Evolutionary conservation across 768 basidiomycete genomes (phyloP), one percentile per base, ranked within the genome.

Genomic region (Gymnopilus dilepis): DNA sequence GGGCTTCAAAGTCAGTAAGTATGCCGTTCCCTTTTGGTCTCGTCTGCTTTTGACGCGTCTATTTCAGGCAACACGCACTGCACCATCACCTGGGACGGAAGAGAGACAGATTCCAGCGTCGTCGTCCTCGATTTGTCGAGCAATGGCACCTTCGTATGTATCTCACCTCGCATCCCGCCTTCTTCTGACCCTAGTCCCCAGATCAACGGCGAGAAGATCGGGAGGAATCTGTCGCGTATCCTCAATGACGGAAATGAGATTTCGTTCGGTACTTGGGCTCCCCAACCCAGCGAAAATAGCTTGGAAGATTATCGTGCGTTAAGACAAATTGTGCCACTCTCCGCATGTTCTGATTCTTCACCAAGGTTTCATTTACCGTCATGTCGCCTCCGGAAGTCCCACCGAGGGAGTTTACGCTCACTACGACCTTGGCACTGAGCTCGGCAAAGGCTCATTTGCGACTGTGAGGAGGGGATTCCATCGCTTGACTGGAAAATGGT

Each of bases 381-480:
- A 89, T 64, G 79, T 82, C 11, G 87, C 88, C 6, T 76, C 71
- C 28, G 81, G 83, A 0, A 75, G 77, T 13, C 78, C 83, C 0
- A 74, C 74, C 21, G 79, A 78, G 4, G 88, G 87, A 3, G 73
- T 93, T 9, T 85, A 88, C 69, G 83, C 83, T 1, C 76, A 79
- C 57, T 93, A 93, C 71, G 90, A 92, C 63, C 69, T 92, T 38
- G 78, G 81, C 31, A 72, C 78, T 53, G 89, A 92, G 72, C 84
- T 98, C 3, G 97, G 97, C 56, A 90, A 89, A 67, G 97, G 97
- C 8, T 88, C 93, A 2, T 99, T 97, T 71, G 97, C 95, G 4
- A 90, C 89, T 9, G 97, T 98, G 19, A 84, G 89, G 78, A 92
- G 90, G 72, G 95, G 92, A 1, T 79, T 95, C 45, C 83, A 87